phyloP scores from a whole-genome alignment of 2,329 filamentous ascomycete genomes.

The Xenosphaeropsis pyriputrescens region DNA sequence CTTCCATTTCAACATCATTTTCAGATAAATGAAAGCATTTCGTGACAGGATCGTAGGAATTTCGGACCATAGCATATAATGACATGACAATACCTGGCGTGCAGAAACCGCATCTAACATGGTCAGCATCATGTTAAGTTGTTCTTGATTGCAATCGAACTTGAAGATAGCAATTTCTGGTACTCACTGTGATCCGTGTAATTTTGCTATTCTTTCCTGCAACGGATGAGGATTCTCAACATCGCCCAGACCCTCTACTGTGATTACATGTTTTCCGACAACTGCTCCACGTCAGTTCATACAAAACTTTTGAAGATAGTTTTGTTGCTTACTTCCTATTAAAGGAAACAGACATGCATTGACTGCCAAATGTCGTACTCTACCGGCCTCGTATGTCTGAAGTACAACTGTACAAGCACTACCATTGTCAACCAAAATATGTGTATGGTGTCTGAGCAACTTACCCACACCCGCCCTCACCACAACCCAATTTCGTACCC shows the following conservation, averaged over 20 bases:
- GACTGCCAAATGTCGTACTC: slow-evolving; percentile 86
- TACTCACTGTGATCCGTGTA: slow-evolving; percentile 77
- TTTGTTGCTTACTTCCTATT: slow-evolving; percentile 6
- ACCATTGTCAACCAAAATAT: background rate
- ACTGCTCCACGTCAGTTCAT: slow-evolving; percentile 62
- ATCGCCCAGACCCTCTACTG: slow-evolving; percentile 84
- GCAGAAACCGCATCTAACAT: slow-evolving; percentile 44
- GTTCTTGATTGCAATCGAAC: background rate
- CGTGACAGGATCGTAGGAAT: slow-evolving; percentile 49
- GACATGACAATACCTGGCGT: slow-evolving; percentile 97
- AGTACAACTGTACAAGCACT: slow-evolving; percentile 80
- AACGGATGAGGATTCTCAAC: slow-evolving; percentile 72
- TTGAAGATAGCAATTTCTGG: background rate
- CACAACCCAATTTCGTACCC: slow-evolving; percentile 89
- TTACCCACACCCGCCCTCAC: slow-evolving; percentile 76
- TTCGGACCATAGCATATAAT: slow-evolving; percentile 78
- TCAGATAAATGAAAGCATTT: slow-evolving; percentile 29
- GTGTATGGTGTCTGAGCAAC: too few relatives aligned
- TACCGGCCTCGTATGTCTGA: slow-evolving; percentile 70
- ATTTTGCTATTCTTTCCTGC: slow-evolving; percentile 79
- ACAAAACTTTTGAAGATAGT: background rate
- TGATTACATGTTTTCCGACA: slow-evolving; percentile 94
- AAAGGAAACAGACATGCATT: slow-evolving; percentile 61
- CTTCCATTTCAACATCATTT: slow-evolving; percentile 65
- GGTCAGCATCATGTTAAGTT: background rate